phyloP scores from a whole-genome alignment of 2,329 filamentous ascomycete species.

The Phoma sp. region DNA sequence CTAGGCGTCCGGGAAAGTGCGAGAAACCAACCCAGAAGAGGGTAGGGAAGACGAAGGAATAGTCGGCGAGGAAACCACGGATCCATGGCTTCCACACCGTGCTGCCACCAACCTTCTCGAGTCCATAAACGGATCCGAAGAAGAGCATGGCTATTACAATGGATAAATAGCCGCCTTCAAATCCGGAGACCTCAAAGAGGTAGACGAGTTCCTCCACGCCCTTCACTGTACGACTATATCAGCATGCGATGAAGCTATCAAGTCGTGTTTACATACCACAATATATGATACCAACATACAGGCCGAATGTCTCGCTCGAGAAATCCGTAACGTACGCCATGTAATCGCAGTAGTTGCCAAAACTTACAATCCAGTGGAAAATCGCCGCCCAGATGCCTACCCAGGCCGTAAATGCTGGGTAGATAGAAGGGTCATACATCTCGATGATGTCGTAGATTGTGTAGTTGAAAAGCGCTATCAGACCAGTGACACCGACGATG shows the following conservation, averaged over 20 bases:
- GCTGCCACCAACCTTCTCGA: constrained; percentile 58
- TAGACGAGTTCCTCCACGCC: constrained; percentile 63
- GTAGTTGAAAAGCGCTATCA: constrained; percentile 61
- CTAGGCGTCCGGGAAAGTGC: constrained; percentile 58
- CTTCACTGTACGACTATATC: constrained; percentile 51
- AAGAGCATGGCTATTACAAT: constrained; percentile 60
- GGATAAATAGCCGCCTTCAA: constrained; percentile 56
- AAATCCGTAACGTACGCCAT: constrained; percentile 67
- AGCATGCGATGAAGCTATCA: background rate
- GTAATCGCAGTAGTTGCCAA: constrained; percentile 62
- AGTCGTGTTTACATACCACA: constrained; percentile 48
- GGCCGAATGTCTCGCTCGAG: constrained; percentile 60
- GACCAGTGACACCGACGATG: constrained; percentile 63
- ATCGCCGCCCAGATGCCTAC: constrained; percentile 64
- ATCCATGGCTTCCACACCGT: constrained; percentile 54
- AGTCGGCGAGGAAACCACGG: constrained; percentile 59
- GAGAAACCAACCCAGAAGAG: constrained; percentile 63
- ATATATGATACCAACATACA: constrained; percentile 65
- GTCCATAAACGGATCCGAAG: constrained; percentile 57
- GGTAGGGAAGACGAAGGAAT: constrained; percentile 56
- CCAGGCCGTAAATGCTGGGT: constrained; percentile 63
- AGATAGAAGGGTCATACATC: constrained; percentile 57
- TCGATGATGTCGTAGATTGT: constrained; percentile 65
- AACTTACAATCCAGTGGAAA: constrained; percentile 62
- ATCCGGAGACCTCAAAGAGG: constrained; percentile 53